A percentile compares a stretch with the other conserved stretches of the same genome.
These are phyloP conservation scores for Trypanosoma avium DNA, from an alignment of 208 protist genomes.

Conservation along the genomic window DNA sequence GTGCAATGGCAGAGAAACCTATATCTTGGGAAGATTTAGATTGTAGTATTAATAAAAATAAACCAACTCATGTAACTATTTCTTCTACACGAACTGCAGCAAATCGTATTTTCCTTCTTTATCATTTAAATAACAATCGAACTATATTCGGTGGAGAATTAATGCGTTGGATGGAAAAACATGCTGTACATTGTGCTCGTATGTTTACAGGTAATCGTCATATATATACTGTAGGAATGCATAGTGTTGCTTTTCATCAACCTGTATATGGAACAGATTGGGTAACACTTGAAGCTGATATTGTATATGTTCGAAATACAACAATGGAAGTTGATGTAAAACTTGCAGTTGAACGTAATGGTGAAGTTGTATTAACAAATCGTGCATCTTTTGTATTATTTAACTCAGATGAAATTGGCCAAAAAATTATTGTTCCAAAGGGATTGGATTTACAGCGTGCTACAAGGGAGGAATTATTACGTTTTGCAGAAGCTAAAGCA, in stretches of 20 bases:
- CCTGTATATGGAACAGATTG: conserved; percentile 86
- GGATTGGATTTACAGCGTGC: conserved; percentile 65
- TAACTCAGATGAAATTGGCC: conserved; percentile 86
- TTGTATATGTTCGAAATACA: conserved; percentile 88
- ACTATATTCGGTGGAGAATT: conserved; percentile 92
- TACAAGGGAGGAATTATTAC: conserved; percentile 72
- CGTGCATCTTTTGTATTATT: conserved; percentile 85
- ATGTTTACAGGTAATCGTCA: conserved; percentile 89
- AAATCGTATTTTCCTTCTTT: conserved; percentile 87
- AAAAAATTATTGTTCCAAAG: conserved; percentile 62
- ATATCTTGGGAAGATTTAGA: conserved; percentile 54
- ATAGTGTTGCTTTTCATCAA: conserved; percentile 84
- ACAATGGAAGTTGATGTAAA: conserved; percentile 91
- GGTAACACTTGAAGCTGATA: conserved; percentile 78
- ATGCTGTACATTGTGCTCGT: conserved; percentile 84
- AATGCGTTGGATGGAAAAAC: conserved; percentile 91
- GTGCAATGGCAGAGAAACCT: conserved; percentile 14
- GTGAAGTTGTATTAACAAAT: conserved; percentile 70
- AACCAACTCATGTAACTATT: conserved; percentile 60
- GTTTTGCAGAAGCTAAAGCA: conserved; percentile 59
- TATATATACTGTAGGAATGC: conserved; percentile 89
- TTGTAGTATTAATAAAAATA: conserved; percentile 58
- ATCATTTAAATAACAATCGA: conserved; percentile 91
- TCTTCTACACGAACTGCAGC: conserved; percentile 46
- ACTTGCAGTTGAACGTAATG: conserved; percentile 62